phyloP scores from a whole-genome alignment of 768 basidiomycete species.

The Boletus coccyginus region DNA sequence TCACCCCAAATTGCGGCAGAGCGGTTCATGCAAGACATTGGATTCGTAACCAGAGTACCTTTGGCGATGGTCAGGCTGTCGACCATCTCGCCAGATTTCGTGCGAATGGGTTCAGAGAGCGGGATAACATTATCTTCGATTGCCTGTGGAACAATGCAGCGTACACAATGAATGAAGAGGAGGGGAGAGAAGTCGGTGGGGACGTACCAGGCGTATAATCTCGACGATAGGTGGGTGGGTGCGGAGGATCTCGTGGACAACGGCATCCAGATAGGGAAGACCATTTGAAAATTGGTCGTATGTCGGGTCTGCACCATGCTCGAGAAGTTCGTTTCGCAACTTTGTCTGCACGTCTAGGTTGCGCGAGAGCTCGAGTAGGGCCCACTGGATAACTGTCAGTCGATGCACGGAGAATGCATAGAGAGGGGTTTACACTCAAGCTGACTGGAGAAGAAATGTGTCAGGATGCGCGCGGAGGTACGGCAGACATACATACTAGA shows the following conservation, averaged over 20 bases:
- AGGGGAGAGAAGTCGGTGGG: no score
- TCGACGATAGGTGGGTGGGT: conserved; percentile 39
- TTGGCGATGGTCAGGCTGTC: conserved; percentile 43
- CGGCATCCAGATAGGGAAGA: conserved; percentile 54
- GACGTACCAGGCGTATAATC: conserved; percentile 5
- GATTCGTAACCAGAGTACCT: conserved; percentile 42
- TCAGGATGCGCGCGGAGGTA: no score
- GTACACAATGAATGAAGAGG: no score
- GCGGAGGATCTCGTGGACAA: conserved; percentile 44
- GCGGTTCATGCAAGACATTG: conserved; percentile 48
- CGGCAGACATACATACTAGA: conserved; percentile 3
- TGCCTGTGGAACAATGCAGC: conserved; percentile 31
- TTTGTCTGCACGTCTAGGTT: conserved; percentile 44
- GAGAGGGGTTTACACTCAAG: conserved; percentile 15
- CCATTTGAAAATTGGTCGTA: conserved; percentile 49
- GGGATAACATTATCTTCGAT: conserved; percentile 57
- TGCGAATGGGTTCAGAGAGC: conserved; percentile 41
- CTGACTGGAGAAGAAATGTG: conserved; percentile 7
- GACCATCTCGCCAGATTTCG: conserved; percentile 32
- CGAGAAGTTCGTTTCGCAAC: conserved; percentile 47
- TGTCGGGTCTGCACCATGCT: conserved; percentile 45
- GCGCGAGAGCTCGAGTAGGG: conserved; percentile 53
- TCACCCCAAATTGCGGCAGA: conserved; percentile 58
- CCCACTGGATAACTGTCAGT: conserved; percentile 40
- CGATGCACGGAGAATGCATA: neutral